Base-by-base conservation (phyloP, 176 grass and related monocot species). In the Musa schizocarpa region DNA sequence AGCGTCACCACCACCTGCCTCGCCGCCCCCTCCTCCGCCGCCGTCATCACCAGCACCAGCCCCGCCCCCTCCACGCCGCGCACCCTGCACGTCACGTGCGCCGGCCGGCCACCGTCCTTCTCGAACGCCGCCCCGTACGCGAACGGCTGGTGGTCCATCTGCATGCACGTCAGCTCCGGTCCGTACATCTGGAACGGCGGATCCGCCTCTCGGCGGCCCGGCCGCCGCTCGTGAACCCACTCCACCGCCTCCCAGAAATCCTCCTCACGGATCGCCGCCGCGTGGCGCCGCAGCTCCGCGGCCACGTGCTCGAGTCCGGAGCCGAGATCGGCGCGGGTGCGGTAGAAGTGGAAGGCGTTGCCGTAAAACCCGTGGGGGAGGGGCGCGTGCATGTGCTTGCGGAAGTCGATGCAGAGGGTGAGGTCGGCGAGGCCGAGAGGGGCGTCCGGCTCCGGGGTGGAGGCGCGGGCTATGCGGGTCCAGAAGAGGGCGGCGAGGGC, bases 81-180 rank as follows among this genome's bases (percentile, higher is more conserved):
- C 17, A 93, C 53, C 75, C 77, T 79, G 77, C 83, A 90, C 6
- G 87, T 69, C 52, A 80, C 83, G 62, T 83, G 83, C 53, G 26
- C 82, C 56, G 90, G 93, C 8, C 53, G 34, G 11, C 9, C 74
- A 0, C 85, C 87, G 58, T 62, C 29, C 73, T 43, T 20, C 34
- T 65, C 79, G 59, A 97, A 93, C 78, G 88, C 82, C 5, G 83
- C 74, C 17, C 64, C 82, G 78, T 90, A 88, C 53, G 84, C 61
- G 21, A 82, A 86, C 43, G 92, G 70, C 6, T 16, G 16, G 74
- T 88, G 75, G 69, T 96, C 93, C 50, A 92, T 74, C 81, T 81
- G 85, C 71, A 92, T 9, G 83, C 85, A 88, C 34, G 93, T 96
- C 13, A 96, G 87, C 85, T 96, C 90, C 2, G 93, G 93, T 12